Base-by-base conservation (phyloP, 148 eudicot species). In the Rhododendron ferrugineum region DNA sequence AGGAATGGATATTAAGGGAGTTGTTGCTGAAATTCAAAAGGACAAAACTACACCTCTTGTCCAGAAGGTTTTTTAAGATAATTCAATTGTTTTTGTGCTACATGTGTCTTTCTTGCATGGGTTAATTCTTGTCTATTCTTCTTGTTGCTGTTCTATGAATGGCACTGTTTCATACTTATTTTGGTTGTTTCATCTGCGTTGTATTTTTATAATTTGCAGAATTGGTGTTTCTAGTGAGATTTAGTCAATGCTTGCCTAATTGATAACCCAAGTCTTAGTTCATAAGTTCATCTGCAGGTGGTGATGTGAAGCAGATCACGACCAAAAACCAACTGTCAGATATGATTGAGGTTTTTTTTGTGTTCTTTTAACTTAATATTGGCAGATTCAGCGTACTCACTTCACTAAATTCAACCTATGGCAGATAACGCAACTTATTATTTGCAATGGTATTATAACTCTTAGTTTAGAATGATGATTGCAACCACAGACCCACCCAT, bases 1-100 rank as follows among this genome's bases (percentile, higher is more conserved):
- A 96, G 99, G 99, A 80, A 96, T 96, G 98, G 99, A 96, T 94
- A 93, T 96, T 86, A 96, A 95, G 91, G 96, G 98, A 70, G 97
- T 95, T 89, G 97, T 88, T 88, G 96, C 98, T 80, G 98, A 94
- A 88, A 90, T 95, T 88, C 93, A 85, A 78, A 93, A 94, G 91
- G 96, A 95, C 89, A 94, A 92, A 91, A 90, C 80, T 90, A 93
- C 99, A 77, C 93, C 98, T 92, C 98, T 96, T 91, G 98, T 95
- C 83, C 95, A 87, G 62, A 95, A 96, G 98, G 98, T 95, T 85
- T 84, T 86, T 80, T 58, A 36, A 62, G 40, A 50, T 49, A 46
- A 80, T 68, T 18, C 79, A 13, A 44, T 36, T 77, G 15, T 73
- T 44, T 83, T 72, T 82, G 66, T 85, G 52, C 72, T 76, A 58